Conservation (phyloP, 495 filamentous ascomycete species). For the Penicillium flavigenum region DNA sequence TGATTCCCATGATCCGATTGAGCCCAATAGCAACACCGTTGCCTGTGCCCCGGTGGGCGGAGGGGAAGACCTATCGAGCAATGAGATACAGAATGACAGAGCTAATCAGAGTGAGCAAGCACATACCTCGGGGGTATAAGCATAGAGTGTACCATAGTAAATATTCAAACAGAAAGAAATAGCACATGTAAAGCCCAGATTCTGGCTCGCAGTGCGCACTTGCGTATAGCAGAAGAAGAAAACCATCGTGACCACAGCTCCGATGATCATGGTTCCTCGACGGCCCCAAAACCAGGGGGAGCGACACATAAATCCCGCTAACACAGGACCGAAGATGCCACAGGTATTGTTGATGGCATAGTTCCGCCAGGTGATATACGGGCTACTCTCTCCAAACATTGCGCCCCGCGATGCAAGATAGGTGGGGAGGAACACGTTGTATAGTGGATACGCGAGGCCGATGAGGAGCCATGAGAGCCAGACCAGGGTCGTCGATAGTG, state of each 20-base stretch:
- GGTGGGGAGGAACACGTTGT: constrained; percentile 63
- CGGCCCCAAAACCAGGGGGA: constrained; percentile 54
- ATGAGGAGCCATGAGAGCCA: constrained; percentile 72
- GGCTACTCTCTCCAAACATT: constrained; percentile 39
- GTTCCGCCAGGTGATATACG: constrained; percentile 66
- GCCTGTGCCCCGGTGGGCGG: constrained; percentile 67
- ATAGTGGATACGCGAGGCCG: constrained; percentile 67
- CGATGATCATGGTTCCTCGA: constrained; percentile 65
- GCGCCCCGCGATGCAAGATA: constrained; percentile 52
- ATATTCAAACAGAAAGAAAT: constrained; percentile 68
- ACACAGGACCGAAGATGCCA: constrained; percentile 62
- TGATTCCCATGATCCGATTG: constrained; percentile 71
- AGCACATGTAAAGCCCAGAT: constrained; percentile 63
- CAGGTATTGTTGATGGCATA: constrained; percentile 66
- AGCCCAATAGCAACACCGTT: constrained; percentile 68
- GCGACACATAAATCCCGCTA: constrained; percentile 65
- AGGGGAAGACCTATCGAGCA: constrained; percentile 45
- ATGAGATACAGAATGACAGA: neutral
- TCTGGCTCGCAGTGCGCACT: constrained; percentile 57
- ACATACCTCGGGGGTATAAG: constrained; percentile 51
- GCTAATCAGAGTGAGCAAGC: neutral
- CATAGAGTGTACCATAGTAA: constrained; percentile 72
- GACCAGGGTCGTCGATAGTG: constrained; percentile 59
- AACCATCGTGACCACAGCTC: constrained; percentile 58
- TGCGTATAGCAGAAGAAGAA: constrained; percentile 73